These are phyloP conservation scores for Mrakia hoshinonis DNA, from an alignment of 768 basidiomycete species.

Conservation along the genomic window DNA sequence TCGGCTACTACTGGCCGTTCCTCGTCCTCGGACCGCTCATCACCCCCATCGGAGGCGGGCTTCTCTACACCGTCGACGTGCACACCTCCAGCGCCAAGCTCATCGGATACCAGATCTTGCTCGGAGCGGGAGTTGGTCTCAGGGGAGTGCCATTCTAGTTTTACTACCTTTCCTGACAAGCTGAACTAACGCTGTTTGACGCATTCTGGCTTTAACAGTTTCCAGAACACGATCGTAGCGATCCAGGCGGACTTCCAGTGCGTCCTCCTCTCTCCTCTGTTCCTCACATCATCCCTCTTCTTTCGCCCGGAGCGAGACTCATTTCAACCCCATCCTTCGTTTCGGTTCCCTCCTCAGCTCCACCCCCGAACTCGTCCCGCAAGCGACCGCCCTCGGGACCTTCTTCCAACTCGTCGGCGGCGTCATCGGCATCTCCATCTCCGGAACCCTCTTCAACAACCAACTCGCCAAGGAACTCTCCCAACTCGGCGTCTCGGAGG, in stretches of 20 bases:
- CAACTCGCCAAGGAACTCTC: slow-evolving; percentile 38
- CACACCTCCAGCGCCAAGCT: slow-evolving; percentile 34
- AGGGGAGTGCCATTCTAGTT: no score
- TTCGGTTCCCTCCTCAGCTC: slow-evolving; percentile 20
- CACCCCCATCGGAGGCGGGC: slow-evolving; percentile 41
- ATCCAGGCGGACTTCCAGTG: slow-evolving; percentile 42
- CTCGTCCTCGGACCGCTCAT: slow-evolving; percentile 36
- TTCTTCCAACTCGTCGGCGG: slow-evolving; percentile 39
- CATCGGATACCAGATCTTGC: slow-evolving; percentile 44
- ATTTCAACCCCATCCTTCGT: neutral
- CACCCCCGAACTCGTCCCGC: slow-evolving; percentile 39
- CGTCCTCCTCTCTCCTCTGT: neutral
- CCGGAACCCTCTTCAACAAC: slow-evolving; percentile 40
- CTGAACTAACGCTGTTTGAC: neutral
- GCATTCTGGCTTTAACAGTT: neutral
- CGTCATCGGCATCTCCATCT: slow-evolving; percentile 38
- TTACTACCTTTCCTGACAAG: slow-evolving; percentile 41
- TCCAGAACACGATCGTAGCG: slow-evolving; percentile 37
- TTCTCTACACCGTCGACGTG: slow-evolving; percentile 41
- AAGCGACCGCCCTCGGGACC: slow-evolving; percentile 40
- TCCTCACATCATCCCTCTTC: neutral
- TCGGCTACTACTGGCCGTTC: slow-evolving; percentile 41
- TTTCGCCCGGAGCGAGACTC: neutral
- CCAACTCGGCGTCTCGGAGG: slow-evolving; percentile 29
- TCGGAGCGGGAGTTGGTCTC: slow-evolving; percentile 41